Percentiles rank a stretch among this genome's conserved stretches.
Conservation (phyloP, 768 basidiomycete species). For the Ramaria sp. region DNA sequence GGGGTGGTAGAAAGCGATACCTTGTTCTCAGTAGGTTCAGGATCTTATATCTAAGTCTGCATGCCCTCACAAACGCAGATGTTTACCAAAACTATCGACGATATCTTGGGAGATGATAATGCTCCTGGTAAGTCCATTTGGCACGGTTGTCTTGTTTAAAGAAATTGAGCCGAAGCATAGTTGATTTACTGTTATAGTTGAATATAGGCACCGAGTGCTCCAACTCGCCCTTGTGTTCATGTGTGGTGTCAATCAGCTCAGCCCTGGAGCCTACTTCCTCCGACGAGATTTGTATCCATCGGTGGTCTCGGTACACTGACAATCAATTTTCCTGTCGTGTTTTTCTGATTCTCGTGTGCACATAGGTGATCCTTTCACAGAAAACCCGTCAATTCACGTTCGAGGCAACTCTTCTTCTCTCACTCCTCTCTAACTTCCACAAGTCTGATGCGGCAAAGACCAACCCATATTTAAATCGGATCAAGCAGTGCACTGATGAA, state of each 20-base stretch:
- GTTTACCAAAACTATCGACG: constrained; percentile 36
- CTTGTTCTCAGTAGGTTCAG: constrained; percentile 37
- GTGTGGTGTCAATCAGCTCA: constrained; percentile 50
- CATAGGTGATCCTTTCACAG: constrained; percentile 43
- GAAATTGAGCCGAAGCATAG: background rate
- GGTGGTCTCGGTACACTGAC: constrained; percentile 31
- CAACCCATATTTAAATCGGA: constrained; percentile 51
- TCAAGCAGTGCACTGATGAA: constrained; percentile 35
- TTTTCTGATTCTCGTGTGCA: background rate
- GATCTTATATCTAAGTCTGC: background rate
- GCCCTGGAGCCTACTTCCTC: constrained; percentile 63
- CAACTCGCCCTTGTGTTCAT: constrained; percentile 48
- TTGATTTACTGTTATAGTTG: constrained; percentile 22
- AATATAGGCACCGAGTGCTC: constrained; percentile 39
- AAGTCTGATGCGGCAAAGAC: constrained; percentile 60
- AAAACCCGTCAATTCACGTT: constrained; percentile 47
- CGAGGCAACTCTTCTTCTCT: constrained; percentile 48
- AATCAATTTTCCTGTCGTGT: background rate
- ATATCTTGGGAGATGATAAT: constrained; percentile 32
- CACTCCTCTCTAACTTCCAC: constrained; percentile 59
- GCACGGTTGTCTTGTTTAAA: constrained; percentile 4
- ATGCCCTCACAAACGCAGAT: constrained; percentile 23
- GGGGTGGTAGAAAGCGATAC: constrained; percentile 45
- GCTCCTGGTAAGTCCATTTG: constrained; percentile 30
- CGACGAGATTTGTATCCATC: constrained; percentile 50